phyloP scores from a whole-genome alignment of 371 early-diverging fungal genomes.

The Haplosporangium sp. region DNA sequence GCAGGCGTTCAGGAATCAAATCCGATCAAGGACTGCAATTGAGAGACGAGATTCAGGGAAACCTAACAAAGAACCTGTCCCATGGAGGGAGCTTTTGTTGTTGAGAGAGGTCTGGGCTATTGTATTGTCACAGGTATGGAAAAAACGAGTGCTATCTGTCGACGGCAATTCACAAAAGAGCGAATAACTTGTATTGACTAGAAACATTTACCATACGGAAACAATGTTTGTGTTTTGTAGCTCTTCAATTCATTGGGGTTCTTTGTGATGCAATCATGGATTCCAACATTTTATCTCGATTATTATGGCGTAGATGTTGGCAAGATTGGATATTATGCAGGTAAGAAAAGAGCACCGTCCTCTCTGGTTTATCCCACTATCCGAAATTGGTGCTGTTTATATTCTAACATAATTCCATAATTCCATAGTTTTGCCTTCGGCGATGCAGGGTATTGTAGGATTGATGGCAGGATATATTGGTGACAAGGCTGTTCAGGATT shows the following conservation, averaged over 20 bases:
- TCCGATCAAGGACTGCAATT: conserved; percentile 7
- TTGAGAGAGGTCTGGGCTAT: conserved; percentile 52
- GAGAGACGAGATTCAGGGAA: neutral
- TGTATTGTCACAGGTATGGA: conserved; percentile 43
- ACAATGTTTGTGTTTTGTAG: neutral
- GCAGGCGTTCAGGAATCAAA: conserved; percentile 30
- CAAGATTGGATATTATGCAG: conserved; percentile 54
- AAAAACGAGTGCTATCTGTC: neutral
- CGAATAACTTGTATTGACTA: no score
- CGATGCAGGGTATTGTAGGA: conserved; percentile 40
- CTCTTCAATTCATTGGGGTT: conserved; percentile 52
- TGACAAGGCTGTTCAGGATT: conserved; percentile 40
- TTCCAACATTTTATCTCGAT: conserved; percentile 55
- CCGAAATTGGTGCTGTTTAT: neutral
- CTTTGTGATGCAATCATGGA: conserved; percentile 55
- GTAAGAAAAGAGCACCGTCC: conserved; percentile 12
- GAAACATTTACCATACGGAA: no score
- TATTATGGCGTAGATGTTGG: conserved; percentile 53
- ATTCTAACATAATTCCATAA: neutral
- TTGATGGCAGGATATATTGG: conserved; percentile 45
- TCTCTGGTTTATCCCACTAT: neutral
- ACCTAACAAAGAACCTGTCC: conserved; percentile 11
- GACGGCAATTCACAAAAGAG: no score
- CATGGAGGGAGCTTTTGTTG: conserved; percentile 31
- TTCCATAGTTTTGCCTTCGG: conserved; percentile 44